Conservation (phyloP, 2,329 filamentous ascomycete genomes). For the Ascochyta pisi region DNA sequence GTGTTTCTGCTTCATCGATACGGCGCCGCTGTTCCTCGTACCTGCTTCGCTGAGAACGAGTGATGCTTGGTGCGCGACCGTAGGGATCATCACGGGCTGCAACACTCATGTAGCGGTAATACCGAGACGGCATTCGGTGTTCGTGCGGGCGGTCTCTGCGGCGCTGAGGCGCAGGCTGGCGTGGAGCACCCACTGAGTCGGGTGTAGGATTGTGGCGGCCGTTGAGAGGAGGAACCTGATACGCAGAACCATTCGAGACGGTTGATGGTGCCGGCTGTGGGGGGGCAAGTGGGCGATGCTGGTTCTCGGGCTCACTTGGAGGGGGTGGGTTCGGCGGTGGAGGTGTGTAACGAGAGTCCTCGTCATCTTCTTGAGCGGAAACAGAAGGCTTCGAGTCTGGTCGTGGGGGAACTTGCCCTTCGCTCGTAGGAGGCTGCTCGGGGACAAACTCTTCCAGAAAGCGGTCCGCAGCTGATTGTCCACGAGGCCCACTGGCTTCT, state of each 20-base stretch:
- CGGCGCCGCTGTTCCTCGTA: conserved; percentile 47
- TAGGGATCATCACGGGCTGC: conserved; percentile 45
- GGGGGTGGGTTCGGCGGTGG: conserved; percentile 28
- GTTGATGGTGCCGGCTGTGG: conserved; percentile 38
- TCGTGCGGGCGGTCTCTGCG: conserved; percentile 44
- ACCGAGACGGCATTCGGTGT: conserved; percentile 42
- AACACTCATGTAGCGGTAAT: conserved; percentile 46
- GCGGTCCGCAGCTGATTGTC: conserved; percentile 43
- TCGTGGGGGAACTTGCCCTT: conserved; percentile 21
- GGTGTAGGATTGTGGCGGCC: conserved; percentile 37
- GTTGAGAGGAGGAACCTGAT: conserved; percentile 30
- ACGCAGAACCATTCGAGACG: conserved; percentile 43
- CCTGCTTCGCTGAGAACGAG: conserved; percentile 44
- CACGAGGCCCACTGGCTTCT: conserved; percentile 31
- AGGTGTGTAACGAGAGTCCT: conserved; percentile 41
- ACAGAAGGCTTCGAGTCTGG: conserved; percentile 24
- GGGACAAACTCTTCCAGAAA: conserved; percentile 45
- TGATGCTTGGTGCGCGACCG: conserved; percentile 43
- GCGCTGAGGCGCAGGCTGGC: conserved; percentile 39
- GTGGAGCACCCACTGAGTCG: conserved; percentile 29
- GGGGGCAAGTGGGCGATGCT: conserved; percentile 23
- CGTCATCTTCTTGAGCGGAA: conserved; percentile 33
- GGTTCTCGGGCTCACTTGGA: conserved; percentile 25
- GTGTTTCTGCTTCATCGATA: conserved; percentile 47
- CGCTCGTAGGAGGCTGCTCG: conserved; percentile 24